These are phyloP conservation scores for Baudoinia panamericana DNA, from an alignment of 495 filamentous ascomycete genomes.

Conservation along the genomic window DNA sequence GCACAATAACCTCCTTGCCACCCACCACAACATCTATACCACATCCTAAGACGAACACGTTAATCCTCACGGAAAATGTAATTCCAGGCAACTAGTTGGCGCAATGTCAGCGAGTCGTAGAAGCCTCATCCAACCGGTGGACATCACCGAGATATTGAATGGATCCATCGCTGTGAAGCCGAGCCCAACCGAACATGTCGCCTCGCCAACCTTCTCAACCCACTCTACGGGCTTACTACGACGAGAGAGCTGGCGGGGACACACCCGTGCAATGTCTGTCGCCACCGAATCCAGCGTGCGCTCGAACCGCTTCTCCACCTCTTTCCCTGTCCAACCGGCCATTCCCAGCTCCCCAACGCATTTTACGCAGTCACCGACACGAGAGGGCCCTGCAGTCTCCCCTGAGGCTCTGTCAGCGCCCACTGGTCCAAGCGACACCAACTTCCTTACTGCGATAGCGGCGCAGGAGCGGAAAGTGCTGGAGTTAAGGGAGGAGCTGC, in stretches of 20 bases:
- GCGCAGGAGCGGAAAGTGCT: slow-evolving; percentile 87
- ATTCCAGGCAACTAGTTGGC: no score
- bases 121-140: slow-evolving; percentile 1
- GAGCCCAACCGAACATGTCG: slow-evolving; percentile 12
- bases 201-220: slow-evolving; percentile 7
- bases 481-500: slow-evolving; percentile 79
- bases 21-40: no score
- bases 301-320: slow-evolving; percentile 67
- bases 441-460: slow-evolving; percentile 75
- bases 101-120: no score
- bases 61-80: no score
- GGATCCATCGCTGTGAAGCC: slow-evolving; percentile 12
- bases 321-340: slow-evolving; percentile 48
- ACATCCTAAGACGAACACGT: no score
- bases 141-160: background rate
- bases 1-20: no score
- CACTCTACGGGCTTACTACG: background rate
- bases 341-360: slow-evolving; percentile 16
- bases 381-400: slow-evolving; percentile 1
- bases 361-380: slow-evolving; percentile 9
- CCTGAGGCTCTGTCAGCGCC: slow-evolving; percentile 37
- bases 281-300: slow-evolving; percentile 23
- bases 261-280: slow-evolving; percentile 5
- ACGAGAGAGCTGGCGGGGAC: slow-evolving; percentile 5
- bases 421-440: slow-evolving; percentile 50